Percentiles rank a stretch among this genome's conserved stretches.
These are phyloP conservation scores for Fraxinus ornus DNA, from an alignment of 305 asterid genomes.

Conservation along the genomic window DNA sequence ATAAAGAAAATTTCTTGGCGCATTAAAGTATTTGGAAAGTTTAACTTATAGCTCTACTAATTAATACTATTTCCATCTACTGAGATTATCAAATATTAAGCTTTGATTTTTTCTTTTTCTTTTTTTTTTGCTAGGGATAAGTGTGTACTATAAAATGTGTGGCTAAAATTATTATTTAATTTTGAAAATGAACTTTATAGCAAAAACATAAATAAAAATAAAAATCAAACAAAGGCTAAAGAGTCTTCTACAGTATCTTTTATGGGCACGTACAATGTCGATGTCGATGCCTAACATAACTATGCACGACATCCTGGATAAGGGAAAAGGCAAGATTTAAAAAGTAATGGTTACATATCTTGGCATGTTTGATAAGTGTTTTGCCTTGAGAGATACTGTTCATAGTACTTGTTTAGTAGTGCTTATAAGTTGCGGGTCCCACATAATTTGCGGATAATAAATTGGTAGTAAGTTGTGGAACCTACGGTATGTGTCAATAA, in stretches of 20 bases:
- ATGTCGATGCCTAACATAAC: neutral
- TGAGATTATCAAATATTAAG: neutral
- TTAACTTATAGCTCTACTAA: neutral
- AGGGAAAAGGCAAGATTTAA: neutral
- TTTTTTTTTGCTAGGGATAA: neutral
- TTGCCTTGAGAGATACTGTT: neutral
- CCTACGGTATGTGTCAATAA: neutral
- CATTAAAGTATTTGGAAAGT: neutral
- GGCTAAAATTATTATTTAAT: no score
- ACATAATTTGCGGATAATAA: no score
- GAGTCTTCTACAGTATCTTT: neutral
- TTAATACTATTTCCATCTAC: neutral
- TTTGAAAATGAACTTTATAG: neutral
- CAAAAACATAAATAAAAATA: neutral
- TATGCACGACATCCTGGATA: neutral
- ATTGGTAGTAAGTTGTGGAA: neutral
- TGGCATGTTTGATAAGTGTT: neutral
- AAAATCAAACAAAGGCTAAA: neutral
- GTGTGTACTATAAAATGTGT: no score
- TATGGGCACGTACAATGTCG: neutral
- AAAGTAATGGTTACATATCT: neutral
- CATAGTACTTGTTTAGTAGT: neutral
- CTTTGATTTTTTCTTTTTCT: no score
- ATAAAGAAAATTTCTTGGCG: neutral
- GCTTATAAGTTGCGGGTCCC: neutral